phyloP scores from a whole-genome alignment of 257 asterid genomes.

The Datura wrightii region DNA sequence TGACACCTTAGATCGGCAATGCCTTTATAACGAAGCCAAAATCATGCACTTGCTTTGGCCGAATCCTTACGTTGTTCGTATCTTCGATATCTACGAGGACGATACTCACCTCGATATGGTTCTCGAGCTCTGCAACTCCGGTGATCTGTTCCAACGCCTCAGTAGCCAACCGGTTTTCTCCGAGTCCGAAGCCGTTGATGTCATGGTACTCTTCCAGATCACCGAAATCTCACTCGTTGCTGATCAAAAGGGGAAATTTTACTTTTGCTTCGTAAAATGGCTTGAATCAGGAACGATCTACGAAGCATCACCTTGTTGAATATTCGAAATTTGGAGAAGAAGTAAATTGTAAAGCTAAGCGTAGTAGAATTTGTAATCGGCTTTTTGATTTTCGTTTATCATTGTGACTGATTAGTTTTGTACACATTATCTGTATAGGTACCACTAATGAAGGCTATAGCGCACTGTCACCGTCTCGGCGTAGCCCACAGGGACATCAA shows the following conservation, averaged over 20 bases:
- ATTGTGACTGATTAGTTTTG: not conserved
- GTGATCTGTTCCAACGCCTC: slow-evolving; percentile 60
- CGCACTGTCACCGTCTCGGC: slow-evolving; percentile 71
- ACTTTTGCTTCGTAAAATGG: slow-evolving; percentile 23
- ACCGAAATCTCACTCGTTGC: slow-evolving; percentile 30
- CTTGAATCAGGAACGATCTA: slow-evolving; percentile 14
- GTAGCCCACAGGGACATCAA: slow-evolving; percentile 82
- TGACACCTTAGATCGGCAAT: slow-evolving; percentile 68
- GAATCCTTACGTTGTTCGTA: slow-evolving; percentile 47
- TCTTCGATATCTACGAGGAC: slow-evolving; percentile 68
- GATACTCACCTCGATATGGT: slow-evolving; percentile 63
- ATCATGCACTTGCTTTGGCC: slow-evolving; percentile 56
- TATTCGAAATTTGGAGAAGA: slow-evolving; percentile 23
- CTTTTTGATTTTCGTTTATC: not conserved
- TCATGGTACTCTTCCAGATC: slow-evolving; percentile 56
- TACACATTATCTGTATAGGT: slow-evolving; percentile 39
- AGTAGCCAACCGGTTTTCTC: slow-evolving; percentile 44
- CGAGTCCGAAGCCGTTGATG: slow-evolving; percentile 63
- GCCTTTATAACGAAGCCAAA: slow-evolving; percentile 69
- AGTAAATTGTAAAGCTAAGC: slow-evolving; percentile 12
- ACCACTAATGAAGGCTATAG: slow-evolving; percentile 80
- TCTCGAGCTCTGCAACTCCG: slow-evolving; percentile 59
- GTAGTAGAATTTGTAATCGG: not conserved
- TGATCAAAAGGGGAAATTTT: not conserved
- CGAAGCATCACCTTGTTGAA: slow-evolving; percentile 27